Evolutionary conservation across 192 early-diverging fungal species (phyloP).

Genomic region (Coemansia sp.): DNA sequence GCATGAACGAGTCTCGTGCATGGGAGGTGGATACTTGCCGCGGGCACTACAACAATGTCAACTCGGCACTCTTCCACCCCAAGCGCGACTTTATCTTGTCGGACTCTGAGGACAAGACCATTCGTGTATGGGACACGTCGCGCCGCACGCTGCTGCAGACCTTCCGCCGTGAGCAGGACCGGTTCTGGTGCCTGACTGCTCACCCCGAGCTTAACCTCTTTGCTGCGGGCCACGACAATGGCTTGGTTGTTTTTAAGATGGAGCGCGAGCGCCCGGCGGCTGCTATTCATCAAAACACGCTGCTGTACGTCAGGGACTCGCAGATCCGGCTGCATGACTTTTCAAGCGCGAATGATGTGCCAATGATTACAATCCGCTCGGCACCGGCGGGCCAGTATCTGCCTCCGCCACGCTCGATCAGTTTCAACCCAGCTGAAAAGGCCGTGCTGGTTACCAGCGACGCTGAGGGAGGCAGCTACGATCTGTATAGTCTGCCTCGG

Average conservation of each 20-base stretch:
- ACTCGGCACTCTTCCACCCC: constrained; percentile 91
- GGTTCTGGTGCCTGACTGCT: constrained; percentile 93
- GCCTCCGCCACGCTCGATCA: constrained; percentile 76
- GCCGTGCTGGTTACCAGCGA: constrained; percentile 81
- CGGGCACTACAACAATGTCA: constrained; percentile 98
- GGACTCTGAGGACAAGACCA: constrained; percentile 94
- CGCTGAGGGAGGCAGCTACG: constrained; percentile 86
- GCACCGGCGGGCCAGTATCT: constrained; percentile 66
- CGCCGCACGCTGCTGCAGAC: constrained; percentile 93
- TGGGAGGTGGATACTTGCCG: constrained; percentile 99
- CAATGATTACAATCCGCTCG: constrained; percentile 74
- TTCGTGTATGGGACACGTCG: constrained; percentile 97
- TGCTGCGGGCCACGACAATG: constrained; percentile 97
- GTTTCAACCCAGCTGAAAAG: constrained; percentile 93
- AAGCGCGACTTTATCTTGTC: constrained; percentile 94
- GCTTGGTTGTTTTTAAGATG: constrained; percentile 97
- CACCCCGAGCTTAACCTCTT: constrained; percentile 98
- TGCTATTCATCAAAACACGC: constrained; percentile 75
- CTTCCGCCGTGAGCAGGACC: constrained; percentile 94
- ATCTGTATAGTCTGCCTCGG: constrained; percentile 82
- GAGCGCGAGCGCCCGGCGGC: constrained; percentile 96
- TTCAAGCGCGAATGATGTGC: constrained; percentile 69
- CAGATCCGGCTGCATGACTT: constrained; percentile 83
- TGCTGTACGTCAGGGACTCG: constrained; percentile 90
- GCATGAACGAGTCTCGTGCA: constrained; percentile 97